Conservation (phyloP, 495 filamentous ascomycete genomes). For the Aspergillus biplanus region DNA sequence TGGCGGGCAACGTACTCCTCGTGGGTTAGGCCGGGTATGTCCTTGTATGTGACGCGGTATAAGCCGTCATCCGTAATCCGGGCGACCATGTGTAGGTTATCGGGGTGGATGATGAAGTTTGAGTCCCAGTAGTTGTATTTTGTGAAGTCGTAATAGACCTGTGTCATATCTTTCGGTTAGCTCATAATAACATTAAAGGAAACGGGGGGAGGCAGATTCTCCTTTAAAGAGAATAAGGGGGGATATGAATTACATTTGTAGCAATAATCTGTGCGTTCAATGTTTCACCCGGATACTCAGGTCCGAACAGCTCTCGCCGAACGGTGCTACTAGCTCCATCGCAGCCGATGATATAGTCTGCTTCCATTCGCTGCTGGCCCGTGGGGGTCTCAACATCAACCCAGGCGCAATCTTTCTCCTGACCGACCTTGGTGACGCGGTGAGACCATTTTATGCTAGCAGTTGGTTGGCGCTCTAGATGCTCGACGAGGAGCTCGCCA, state of each 20-base stretch:
- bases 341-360: constrained; percentile 61
- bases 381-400: constrained; percentile 52
- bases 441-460: constrained; percentile 53
- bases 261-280: constrained; percentile 63
- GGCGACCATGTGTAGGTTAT: constrained; percentile 64
- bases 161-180: background rate
- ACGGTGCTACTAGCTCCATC: constrained; percentile 62
- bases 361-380: constrained; percentile 44
- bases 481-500: constrained; percentile 49
- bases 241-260: constrained; percentile 54
- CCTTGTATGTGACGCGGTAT: constrained; percentile 64
- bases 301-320: constrained; percentile 57
- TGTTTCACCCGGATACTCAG: constrained; percentile 61
- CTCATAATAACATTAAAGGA: no score
- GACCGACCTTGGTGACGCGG: constrained; percentile 50
- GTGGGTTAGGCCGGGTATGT: constrained; percentile 50
- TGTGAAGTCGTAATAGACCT: constrained; percentile 61
- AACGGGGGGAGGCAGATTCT: no score
- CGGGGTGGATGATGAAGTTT: constrained; percentile 63
- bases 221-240: background rate
- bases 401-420: constrained; percentile 53
- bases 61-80: constrained; percentile 60
- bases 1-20: constrained; percentile 59
- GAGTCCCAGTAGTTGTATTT: constrained; percentile 58
- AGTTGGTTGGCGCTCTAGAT: constrained; percentile 46